phyloP scores from a whole-genome alignment of 345 rosid species.

The Brassica incana region DNA sequence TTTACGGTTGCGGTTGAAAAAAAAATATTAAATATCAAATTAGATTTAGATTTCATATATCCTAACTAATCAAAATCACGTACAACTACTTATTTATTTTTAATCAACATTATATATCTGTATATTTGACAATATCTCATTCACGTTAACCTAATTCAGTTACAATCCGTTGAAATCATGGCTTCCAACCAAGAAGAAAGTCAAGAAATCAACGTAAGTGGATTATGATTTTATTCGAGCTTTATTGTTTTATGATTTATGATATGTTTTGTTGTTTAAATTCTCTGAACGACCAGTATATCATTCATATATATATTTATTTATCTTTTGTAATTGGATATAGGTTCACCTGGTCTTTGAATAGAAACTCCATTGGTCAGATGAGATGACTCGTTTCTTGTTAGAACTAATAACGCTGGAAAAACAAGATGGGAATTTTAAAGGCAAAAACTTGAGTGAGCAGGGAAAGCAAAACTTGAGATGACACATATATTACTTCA shows the following conservation, averaged over 20 bases:
- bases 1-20: no score
- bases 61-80: no score
- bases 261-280: not conserved
- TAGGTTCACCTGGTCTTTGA: not conserved
- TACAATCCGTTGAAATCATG: not conserved
- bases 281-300: not conserved
- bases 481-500: no score
- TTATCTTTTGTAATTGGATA: not conserved
- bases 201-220: not conserved
- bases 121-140: no score
- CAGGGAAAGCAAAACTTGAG: no score
- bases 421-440: not conserved
- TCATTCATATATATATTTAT: not conserved
- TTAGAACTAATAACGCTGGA: conserved; percentile 3
- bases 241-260: not conserved
- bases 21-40: no score
- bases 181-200: not conserved
- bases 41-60: no score
- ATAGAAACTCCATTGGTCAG: conserved; percentile 5
- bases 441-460: no score
- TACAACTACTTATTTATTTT: no score
- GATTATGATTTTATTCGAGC: no score
- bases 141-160: no score
- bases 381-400: not conserved
- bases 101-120: no score